phyloP scores from a whole-genome alignment of 371 early-diverging fungal species.

The Mucor velutinosus region DNA sequence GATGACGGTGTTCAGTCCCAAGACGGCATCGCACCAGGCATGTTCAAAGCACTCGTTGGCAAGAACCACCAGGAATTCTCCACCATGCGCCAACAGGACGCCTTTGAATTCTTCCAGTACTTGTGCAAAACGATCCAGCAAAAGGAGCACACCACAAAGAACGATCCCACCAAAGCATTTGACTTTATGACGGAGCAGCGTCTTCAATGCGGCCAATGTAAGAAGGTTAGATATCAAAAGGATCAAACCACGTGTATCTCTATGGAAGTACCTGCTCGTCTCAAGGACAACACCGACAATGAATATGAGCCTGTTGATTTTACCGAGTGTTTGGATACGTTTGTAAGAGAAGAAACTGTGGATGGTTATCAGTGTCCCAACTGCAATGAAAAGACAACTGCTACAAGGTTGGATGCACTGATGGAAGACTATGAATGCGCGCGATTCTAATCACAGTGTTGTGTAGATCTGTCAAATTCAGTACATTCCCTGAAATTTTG shows the following conservation, averaged over 20 bases:
- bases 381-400: slow-evolving; percentile 71
- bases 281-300: slow-evolving; percentile 17
- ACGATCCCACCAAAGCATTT: slow-evolving; percentile 77
- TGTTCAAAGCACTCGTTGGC: slow-evolving; percentile 92
- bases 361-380: slow-evolving; percentile 82
- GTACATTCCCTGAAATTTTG: slow-evolving; percentile 84
- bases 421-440: neutral
- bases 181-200: slow-evolving; percentile 81
- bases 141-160: slow-evolving; percentile 63
- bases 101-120: slow-evolving; percentile 91
- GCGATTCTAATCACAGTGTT: neutral
- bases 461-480: slow-evolving; percentile 70
- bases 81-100: slow-evolving; percentile 97
- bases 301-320: slow-evolving; percentile 69
- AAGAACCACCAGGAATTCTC: slow-evolving; percentile 91
- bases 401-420: slow-evolving; percentile 60
- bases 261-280: slow-evolving; percentile 74
- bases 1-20: slow-evolving; percentile 58
- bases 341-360: slow-evolving; percentile 58
- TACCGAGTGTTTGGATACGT: slow-evolving; percentile 72
- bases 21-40: slow-evolving; percentile 77
- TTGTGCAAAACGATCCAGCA: slow-evolving; percentile 73
- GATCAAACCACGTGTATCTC: slow-evolving; percentile 66
- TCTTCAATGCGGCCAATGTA: slow-evolving; percentile 84
- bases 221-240: slow-evolving; percentile 74